Base-by-base conservation (phyloP, 495 filamentous ascomycete species). In the Wilcoxina mikolae region DNA sequence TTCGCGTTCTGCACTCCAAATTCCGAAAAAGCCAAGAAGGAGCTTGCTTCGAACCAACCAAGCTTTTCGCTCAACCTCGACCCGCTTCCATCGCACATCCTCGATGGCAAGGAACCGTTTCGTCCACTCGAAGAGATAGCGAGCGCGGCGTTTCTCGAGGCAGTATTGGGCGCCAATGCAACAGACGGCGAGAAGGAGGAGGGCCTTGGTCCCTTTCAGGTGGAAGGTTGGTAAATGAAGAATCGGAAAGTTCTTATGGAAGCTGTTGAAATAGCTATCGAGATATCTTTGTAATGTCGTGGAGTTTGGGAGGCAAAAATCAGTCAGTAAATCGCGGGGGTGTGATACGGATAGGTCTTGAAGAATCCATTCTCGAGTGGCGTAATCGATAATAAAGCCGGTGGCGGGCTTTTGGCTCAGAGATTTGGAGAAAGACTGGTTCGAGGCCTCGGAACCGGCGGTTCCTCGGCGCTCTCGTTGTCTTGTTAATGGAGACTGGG, bases 401-500 rank as follows among this genome's bases (percentile, higher is more conserved):
- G 45, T 20, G 23, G 9, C 42, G 42, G 15, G 47, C 47, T 50
- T 50, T 24, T 39, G 11, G 49, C 7, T 39, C 2, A 52, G 17
- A 2, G 49, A 49, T 11, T 15, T 27, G 12, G 23, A 11, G 3
- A 49, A 41, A n/a, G 49, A 22, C 17, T 52, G 31, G 18, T 49
- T 49, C 7, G 49, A 52, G n/a, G 23, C 31, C 4, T 54, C 38
- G 17, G 51, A 29, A 45, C 35, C 31, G 27, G 11, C 15, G 9
- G 50, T 25, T 17, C 28, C 9, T 18, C 33, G 50, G 78, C 2
- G 76, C 77, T 60, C 73, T 73, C 79, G 80, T 80, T 5, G 79
- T 72, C 58, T 81, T 82, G 58, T 81, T 76, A 62, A 81, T 56
- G 58, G 72, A 74, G n/a, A 77, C 79, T 29, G 79, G 76, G 7